Conservation (phyloP, 805 yeast genomes). For the Candida krabiensis region DNA sequence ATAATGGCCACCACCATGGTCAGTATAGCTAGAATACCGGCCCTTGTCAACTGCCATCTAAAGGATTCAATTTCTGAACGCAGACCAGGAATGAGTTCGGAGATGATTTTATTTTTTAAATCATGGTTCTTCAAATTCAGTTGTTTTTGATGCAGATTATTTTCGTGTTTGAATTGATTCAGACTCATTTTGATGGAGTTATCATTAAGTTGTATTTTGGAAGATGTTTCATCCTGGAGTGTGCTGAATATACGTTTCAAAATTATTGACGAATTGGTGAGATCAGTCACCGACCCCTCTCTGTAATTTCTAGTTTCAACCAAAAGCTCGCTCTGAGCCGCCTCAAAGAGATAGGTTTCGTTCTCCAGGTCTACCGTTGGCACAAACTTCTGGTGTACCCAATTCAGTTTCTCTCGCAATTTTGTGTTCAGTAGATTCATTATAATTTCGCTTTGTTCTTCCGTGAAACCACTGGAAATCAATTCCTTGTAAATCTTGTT, state of each 20-base stretch:
- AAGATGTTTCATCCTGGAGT: constrained; percentile 73
- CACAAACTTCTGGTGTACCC: constrained; percentile 47
- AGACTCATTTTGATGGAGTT: constrained; percentile 76
- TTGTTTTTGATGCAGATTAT: constrained; percentile 69
- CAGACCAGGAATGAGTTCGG: constrained; percentile 77
- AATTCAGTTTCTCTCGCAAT: constrained; percentile 40
- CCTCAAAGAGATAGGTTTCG: constrained; percentile 84
- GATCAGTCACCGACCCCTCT: constrained; percentile 65
- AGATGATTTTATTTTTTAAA: constrained; percentile 78
- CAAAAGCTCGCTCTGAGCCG: constrained; percentile 84
- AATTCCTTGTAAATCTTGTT: constrained; percentile 58
- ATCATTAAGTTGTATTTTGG: constrained; percentile 54
- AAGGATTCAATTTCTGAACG: constrained; percentile 84
- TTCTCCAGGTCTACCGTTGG: constrained; percentile 75
- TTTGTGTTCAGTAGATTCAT: constrained; percentile 43
- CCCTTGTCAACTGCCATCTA: constrained; percentile 90
- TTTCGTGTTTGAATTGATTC: constrained; percentile 83
- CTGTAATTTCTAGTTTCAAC: constrained; percentile 76
- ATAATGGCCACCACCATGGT: constrained; percentile 62
- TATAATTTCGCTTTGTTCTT: constrained; percentile 59
- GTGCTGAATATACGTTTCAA: constrained; percentile 72
- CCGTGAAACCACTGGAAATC: constrained; percentile 55
- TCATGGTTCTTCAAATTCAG: constrained; percentile 75
- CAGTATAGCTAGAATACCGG: constrained; percentile 78
- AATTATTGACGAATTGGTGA: constrained; percentile 63